phyloP scores from a whole-genome alignment of 805 yeast species.

The Saturnispora galanensis region DNA sequence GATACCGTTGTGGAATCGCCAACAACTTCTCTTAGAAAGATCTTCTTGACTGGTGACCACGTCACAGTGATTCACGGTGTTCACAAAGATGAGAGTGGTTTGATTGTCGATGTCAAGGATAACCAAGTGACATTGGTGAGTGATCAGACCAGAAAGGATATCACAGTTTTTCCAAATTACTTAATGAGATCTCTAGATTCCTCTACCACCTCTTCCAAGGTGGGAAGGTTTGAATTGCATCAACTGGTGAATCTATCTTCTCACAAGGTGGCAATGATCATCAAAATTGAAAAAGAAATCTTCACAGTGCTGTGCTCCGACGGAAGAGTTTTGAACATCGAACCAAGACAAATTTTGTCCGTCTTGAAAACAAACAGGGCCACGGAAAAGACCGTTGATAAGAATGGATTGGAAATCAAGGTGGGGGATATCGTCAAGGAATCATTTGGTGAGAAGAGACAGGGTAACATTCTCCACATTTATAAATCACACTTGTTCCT shows the following conservation, averaged over 20 bases:
- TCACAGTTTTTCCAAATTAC: constrained; percentile 88
- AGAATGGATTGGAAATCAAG: constrained; percentile 71
- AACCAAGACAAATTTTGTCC: constrained; percentile 75
- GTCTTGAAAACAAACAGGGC: constrained; percentile 56
- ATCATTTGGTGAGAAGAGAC: constrained; percentile 69
- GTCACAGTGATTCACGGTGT: constrained; percentile 88
- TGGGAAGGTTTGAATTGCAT: constrained; percentile 75
- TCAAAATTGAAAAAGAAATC: constrained; percentile 81
- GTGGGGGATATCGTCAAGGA: constrained; percentile 94
- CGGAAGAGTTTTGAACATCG: constrained; percentile 61
- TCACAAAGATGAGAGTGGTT: constrained; percentile 88
- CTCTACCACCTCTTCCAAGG: constrained; percentile 58
- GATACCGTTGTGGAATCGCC: constrained; percentile 70
- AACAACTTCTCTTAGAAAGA: constrained; percentile 68
- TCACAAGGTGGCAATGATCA: constrained; percentile 78
- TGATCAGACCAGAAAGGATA: constrained; percentile 80
- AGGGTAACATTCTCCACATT: constrained; percentile 81
- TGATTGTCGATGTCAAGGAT: constrained; percentile 71
- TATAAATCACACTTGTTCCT: constrained; percentile 72
- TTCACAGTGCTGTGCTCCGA: constrained; percentile 74
- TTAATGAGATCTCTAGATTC: constrained; percentile 81
- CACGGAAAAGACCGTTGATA: constrained; percentile 79
- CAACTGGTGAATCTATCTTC: constrained; percentile 85
- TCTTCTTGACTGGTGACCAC: constrained; percentile 87
- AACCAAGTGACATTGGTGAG: constrained; percentile 86